A percentile compares a stretch with the other conserved stretches of the same genome.
phyloP scores from a whole-genome alignment of 2,329 filamentous ascomycete species.

The Beauveria scarabaeidicola region DNA sequence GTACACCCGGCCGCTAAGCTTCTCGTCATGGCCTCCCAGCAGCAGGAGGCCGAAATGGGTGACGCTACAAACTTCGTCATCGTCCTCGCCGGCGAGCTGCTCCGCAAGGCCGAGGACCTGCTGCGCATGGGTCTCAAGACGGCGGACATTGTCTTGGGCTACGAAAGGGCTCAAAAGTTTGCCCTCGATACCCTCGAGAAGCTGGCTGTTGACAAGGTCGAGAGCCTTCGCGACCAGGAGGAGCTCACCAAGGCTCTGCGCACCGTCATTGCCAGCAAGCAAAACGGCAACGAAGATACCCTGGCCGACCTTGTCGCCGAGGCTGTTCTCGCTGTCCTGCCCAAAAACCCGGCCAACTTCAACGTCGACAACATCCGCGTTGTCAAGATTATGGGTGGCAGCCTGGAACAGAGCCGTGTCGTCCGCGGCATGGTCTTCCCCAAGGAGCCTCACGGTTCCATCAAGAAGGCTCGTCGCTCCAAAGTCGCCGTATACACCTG shows the following conservation, averaged over 20 bases:
- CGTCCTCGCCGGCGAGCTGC: constrained; percentile 83
- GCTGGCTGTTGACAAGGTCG: constrained; percentile 82
- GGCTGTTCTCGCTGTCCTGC: constrained; percentile 74
- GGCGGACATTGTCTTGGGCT: constrained; percentile 92
- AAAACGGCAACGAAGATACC: constrained; percentile 85
- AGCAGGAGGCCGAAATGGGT: constrained; percentile 98
- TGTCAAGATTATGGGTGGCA: constrained; percentile 99
- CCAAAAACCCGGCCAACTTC: constrained; percentile 93
- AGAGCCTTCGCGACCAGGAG: constrained; percentile 68
- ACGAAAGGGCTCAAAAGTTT: constrained; percentile 88
- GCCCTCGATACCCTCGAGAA: constrained; percentile 80
- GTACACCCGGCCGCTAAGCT: constrained; percentile 97
- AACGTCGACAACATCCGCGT: constrained; percentile 98
- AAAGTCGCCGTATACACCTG: constrained; percentile 97
- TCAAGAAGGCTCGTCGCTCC: constrained; percentile 87
- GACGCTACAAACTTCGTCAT: constrained; percentile 98
- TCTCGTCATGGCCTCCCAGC: constrained; percentile 96
- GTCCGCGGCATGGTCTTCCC: constrained; percentile 98
- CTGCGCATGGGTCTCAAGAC: constrained; percentile 95
- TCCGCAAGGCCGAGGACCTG: constrained; percentile 95
- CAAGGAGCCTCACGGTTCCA: constrained; percentile 80
- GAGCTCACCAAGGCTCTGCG: constrained; percentile 92
- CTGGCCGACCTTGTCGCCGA: constrained; percentile 83
- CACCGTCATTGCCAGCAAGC: constrained; percentile 94
- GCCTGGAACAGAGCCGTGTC: constrained; percentile 85